Conservation (phyloP, 305 asterid species). For the Fraxinus xanthoxyloides region DNA sequence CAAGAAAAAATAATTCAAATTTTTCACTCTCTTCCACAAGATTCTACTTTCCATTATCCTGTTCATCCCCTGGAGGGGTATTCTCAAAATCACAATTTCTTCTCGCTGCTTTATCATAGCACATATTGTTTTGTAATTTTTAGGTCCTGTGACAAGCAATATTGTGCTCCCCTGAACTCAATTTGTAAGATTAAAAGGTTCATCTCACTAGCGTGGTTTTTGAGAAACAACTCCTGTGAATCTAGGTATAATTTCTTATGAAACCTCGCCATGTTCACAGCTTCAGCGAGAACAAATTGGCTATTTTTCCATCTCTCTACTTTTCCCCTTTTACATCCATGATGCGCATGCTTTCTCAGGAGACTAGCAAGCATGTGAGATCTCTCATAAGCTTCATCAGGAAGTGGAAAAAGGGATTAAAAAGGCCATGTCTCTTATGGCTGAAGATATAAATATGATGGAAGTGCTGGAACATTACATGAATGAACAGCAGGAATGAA, state of each 20-base stretch:
- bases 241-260: neutral
- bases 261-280: neutral
- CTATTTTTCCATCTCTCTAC: neutral
- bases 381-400: neutral
- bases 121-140: neutral
- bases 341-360: neutral
- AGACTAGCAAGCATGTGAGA: neutral
- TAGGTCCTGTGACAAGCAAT: neutral
- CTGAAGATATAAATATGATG: neutral
- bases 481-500: slow-evolving; percentile 1
- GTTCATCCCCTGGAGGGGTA: neutral
- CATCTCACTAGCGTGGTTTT: neutral
- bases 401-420: neutral
- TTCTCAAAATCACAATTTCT: slow-evolving; percentile 10
- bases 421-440: neutral
- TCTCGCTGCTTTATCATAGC: neutral
- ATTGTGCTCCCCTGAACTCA: neutral
- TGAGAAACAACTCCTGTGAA: neutral
- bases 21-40: neutral
- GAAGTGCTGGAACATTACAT: neutral
- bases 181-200: neutral
- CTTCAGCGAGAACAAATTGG: neutral
- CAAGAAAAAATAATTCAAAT: neutral
- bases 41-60: neutral
- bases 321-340: neutral